Base-by-base conservation (phyloP, 306 rosid genomes). In the Delonix regia region DNA sequence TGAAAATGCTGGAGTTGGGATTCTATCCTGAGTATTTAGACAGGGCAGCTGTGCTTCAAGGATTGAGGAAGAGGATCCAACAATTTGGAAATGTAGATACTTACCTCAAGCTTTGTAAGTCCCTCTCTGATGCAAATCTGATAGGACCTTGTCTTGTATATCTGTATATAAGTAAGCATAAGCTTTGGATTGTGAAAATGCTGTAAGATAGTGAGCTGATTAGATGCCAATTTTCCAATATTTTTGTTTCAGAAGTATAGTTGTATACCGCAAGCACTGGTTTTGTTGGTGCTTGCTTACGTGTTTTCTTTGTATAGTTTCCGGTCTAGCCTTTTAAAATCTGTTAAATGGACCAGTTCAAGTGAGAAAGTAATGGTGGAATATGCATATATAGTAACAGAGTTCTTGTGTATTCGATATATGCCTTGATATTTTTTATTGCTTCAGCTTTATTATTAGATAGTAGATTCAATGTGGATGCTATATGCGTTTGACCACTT, bases 111-210 rank as follows among this genome's bases (percentile, higher is more conserved):
- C 92, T 95, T 39, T 92, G 98, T 85, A 92, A 89, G 87, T 88
- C 81, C 78, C 92, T 95, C 36, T 88, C 91, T 30, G 97, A 92
- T 87, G 87, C 87, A 68, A 85, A 84, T 80, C 83, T 95, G 14
- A 84, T 95, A 25, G 98, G 90, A 69, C 95, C 99, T 13, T 87
- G 93, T 82, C 91, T 92, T 78, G 71, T 92, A 48, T 93, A 95
- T 86, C 78, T 95, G 86, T 89, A 89, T 77, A 86, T 89, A 69
- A 91, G 89, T 80, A 95, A 91, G 80, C 76, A 86, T 74, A 95
- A 89, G 80, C 90, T 95, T 61, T 95, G 99, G 99, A 85, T 91
- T 82, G 77, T 91, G 82, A 91, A 91, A 84, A 88, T 84, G 91
- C 68, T 95, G 44, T 95, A 85, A 88, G 65, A 59, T 74, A 52